Conservation (phyloP, 2,329 filamentous ascomycete genomes). For the Fusarium sambucinum region DNA sequence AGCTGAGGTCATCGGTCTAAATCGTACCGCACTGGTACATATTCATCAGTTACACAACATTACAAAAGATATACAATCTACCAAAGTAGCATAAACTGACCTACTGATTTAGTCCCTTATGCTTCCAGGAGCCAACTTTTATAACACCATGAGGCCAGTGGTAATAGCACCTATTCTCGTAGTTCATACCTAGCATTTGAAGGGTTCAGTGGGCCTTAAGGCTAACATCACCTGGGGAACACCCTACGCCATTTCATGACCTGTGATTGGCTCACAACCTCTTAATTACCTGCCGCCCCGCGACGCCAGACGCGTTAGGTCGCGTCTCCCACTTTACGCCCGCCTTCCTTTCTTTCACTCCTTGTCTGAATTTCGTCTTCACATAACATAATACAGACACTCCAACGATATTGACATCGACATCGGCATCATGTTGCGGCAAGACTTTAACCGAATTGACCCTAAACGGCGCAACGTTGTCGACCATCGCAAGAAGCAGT, state of each 20-base stretch:
- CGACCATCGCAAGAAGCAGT: constrained; percentile 88
- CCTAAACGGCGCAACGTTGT: constrained; percentile 81
- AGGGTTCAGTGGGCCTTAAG: background rate
- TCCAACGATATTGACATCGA: constrained; percentile 1
- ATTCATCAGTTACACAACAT: background rate
- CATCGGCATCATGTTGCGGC: constrained; percentile 59
- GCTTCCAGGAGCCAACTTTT: too few relatives aligned
- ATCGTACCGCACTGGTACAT: background rate
- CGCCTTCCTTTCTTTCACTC: constrained; percentile 28
- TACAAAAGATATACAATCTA: background rate
- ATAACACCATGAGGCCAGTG: too few relatives aligned
- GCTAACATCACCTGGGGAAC: constrained; percentile 20
- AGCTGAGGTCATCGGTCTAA: constrained; percentile 3
- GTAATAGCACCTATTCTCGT: background rate
- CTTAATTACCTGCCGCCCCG: constrained; percentile 46
- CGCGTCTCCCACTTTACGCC: constrained; percentile 50
- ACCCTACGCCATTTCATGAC: background rate
- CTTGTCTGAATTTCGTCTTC: constrained; percentile 25
- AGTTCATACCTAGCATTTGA: background rate
- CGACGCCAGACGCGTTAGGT: constrained; percentile 49
- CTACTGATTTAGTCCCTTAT: too few relatives aligned
- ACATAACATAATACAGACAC: constrained; percentile 13
- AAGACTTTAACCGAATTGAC: constrained; percentile 66
- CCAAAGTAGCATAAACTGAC: too few relatives aligned
- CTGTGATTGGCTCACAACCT: constrained; percentile 30